Evolutionary conservation across 2,329 filamentous ascomycete species (phyloP).

Genomic region (Phyllosticta citrichinensis): DNA sequence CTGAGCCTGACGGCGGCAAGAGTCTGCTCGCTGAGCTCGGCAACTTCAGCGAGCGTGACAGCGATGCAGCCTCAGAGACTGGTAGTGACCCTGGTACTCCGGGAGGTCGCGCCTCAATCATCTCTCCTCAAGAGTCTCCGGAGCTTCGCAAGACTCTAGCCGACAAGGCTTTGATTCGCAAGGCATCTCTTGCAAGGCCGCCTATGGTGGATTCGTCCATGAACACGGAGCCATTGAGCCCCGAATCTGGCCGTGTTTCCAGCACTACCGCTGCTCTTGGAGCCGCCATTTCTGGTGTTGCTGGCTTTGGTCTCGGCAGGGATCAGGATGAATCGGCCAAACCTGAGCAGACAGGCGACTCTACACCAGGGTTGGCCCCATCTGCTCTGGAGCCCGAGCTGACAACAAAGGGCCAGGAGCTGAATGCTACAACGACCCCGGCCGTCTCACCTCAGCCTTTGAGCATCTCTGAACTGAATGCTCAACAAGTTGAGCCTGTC

Average conservation of each 20-base stretch:
- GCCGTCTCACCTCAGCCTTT: constrained; percentile 1
- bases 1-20: constrained; percentile 49
- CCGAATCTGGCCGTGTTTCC: constrained; percentile 17
- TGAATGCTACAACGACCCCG: constrained; percentile 10
- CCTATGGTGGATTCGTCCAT: constrained; percentile 50
- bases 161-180: constrained; percentile 6
- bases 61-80: constrained; percentile 38
- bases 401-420: neutral
- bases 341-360: neutral
- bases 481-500: constrained; percentile 5
- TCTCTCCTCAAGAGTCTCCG: constrained; percentile 8
- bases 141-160: constrained; percentile 3
- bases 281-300: constrained; percentile 13
- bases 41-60: constrained; percentile 66
- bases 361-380: constrained; percentile 7
- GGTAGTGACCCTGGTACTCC: constrained; percentile 21
- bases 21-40: constrained; percentile 87
- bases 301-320: constrained; percentile 18
- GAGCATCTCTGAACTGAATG: constrained; percentile 4
- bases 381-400: constrained; percentile 4
- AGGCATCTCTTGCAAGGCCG: constrained; percentile 15
- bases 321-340: neutral
- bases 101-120: constrained; percentile 2
- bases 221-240: constrained; percentile 53
- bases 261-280: constrained; percentile 14